Evolutionary conservation across 179 eudicot species (phyloP).

Genomic region (Amaranthus tricolor): DNA sequence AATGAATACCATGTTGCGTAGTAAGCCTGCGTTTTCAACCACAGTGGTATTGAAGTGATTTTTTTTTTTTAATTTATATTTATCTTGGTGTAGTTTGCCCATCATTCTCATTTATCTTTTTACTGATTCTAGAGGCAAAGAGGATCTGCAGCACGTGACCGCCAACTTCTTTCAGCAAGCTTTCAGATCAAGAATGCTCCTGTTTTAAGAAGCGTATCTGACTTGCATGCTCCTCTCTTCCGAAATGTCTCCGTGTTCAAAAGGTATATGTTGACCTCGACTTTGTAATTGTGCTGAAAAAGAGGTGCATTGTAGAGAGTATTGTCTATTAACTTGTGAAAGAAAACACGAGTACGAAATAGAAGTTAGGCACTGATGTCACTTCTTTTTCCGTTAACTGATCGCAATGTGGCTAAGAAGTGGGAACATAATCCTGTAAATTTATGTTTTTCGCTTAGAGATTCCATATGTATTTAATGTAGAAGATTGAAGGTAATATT

Average conservation of each 20-base stretch:
- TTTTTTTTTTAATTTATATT: neutral
- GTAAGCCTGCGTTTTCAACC: constrained; percentile 23
- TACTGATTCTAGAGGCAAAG: constrained; percentile 37
- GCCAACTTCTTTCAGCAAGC: constrained; percentile 47
- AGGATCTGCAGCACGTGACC: constrained; percentile 38
- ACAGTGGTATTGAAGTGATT: constrained; percentile 36
- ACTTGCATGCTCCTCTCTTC: constrained; percentile 49
- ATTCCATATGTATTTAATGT: neutral
- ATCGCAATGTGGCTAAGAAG: neutral
- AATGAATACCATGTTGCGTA: constrained; percentile 45
- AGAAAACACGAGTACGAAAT: neutral
- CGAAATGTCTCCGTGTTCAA: constrained; percentile 54
- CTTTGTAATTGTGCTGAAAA: neutral
- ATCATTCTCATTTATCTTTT: constrained; percentile 14
- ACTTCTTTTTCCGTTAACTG: neutral
- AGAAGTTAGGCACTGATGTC: neutral
- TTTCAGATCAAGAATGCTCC: constrained; percentile 51
- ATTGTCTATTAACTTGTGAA: neutral
- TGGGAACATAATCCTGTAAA: neutral
- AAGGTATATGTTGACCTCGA: constrained; percentile 30
- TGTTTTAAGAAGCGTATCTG: constrained; percentile 23
- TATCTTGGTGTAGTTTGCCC: neutral
- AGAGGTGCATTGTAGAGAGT: neutral
- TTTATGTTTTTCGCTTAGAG: neutral
- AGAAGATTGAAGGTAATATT: constrained; percentile 4